phyloP scores from a whole-genome alignment of 2,329 filamentous ascomycete species.

The Claviceps monticola region DNA sequence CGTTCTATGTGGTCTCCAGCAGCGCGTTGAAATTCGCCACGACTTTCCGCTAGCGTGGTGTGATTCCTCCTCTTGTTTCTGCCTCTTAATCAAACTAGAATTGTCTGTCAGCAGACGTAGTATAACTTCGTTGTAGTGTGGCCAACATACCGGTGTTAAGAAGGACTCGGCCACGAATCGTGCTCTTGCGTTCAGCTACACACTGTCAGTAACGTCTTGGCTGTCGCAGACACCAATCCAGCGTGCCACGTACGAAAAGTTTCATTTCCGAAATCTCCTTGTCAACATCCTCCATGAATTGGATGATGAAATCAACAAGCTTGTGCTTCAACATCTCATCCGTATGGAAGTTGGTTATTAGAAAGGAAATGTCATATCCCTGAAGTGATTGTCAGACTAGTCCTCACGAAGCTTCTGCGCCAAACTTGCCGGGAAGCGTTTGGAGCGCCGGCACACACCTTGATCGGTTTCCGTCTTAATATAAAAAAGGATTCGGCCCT shows the following conservation, averaged over 20 bases:
- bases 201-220: slow-evolving; percentile 8
- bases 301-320: slow-evolving; percentile 95
- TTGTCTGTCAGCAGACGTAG: slow-evolving; percentile 2
- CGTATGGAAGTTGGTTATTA: slow-evolving; percentile 98
- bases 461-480: slow-evolving; percentile 83
- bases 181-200: slow-evolving; percentile 83
- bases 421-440: background rate
- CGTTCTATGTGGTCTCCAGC: background rate
- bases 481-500: slow-evolving; percentile 96
- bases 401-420: background rate
- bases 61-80: background rate
- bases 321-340: slow-evolving; percentile 99
- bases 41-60: background rate
- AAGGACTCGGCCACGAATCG: slow-evolving; percentile 98
- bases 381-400: slow-evolving; percentile 20
- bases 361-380: slow-evolving; percentile 97
- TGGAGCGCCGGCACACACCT: slow-evolving; percentile 40
- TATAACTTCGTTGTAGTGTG: background rate
- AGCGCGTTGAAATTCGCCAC: background rate
- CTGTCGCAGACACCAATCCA: background rate
- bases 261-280: slow-evolving; percentile 99
- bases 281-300: slow-evolving; percentile 99
- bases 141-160: slow-evolving; percentile 61
- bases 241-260: slow-evolving; percentile 65
- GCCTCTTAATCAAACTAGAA: slow-evolving; percentile 19